Base-by-base conservation (phyloP, 2,329 filamentous ascomycete species). In the Zymoseptoria brevis region DNA sequence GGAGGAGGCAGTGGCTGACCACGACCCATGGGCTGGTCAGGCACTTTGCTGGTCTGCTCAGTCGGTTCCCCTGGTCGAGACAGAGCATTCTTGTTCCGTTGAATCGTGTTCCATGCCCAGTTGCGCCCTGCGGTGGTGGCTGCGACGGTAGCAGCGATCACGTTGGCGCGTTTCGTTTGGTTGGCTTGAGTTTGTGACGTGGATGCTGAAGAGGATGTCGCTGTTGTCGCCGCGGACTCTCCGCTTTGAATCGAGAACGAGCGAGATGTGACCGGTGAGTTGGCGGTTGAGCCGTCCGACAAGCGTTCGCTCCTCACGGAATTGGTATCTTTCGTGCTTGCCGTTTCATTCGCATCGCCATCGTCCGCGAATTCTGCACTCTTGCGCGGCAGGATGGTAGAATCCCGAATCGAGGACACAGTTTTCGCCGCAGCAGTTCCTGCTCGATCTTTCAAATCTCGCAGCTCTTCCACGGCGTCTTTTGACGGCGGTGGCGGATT, bases 1-100 rank as follows among this genome's bases (percentile, higher is more conserved):
- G 88, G 89, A 8, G 90, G 90, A 53, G 90, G 90, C 19, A 96
- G 77, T 1, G 90, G 90, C 66, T 88, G 87, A 0, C 90, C 90
- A 48, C 90, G 83, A 1, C 91, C 91, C 77, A 95, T 90, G 1
- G 90, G 90, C 66, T 89, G 60, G 35, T 60, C 59, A 6, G 57
- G 50, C 0, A 30, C 24, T 3, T 50, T 53, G 24, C 55, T 57
- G 3, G 30, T 49, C 19, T 51, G 19, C 41, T 61, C 54, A 16
- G 16, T 77, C 51, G 51, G 58, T 79, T 74, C 62, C 82, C 80
- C 11, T 83, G 30, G 21, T 19, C 57, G 58, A 21, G 54, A 60
- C 4, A 60, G 50, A 3, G 52, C 58, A 21, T 41, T 53, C 56
- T 61, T 63, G 50, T 64, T 61, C 60, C 57, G 60, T 59, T 71